phyloP scores from a whole-genome alignment of 2,329 filamentous ascomycete genomes.

The Exophiala calicioides region DNA sequence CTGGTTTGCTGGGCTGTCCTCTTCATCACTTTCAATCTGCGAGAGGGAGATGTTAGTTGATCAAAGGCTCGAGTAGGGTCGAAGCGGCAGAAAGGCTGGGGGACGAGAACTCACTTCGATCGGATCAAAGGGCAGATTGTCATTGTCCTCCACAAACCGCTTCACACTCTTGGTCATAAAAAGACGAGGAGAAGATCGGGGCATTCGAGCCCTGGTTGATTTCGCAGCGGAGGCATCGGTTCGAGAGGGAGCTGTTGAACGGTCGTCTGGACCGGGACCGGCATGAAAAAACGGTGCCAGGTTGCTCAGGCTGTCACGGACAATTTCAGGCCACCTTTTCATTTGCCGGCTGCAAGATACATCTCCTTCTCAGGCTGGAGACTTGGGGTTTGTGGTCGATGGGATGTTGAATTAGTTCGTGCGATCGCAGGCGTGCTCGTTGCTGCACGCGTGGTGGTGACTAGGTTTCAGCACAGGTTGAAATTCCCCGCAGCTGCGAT shows the following conservation, averaged over 20 bases:
- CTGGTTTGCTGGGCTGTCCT: not conserved
- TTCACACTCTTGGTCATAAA: conserved; percentile 13
- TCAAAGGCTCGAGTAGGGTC: not conserved
- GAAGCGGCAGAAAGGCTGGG: not conserved
- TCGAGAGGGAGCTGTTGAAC: conserved; percentile 1
- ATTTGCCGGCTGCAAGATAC: not conserved
- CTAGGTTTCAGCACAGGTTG: too few species aligned
- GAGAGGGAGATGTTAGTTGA: not conserved
- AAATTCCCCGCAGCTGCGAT: too few species aligned
- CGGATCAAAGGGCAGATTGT: conserved; percentile 14
- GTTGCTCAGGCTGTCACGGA: conserved; percentile 5
- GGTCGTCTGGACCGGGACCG: conserved; percentile 5
- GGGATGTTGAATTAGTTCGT: not conserved
- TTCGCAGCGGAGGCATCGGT: conserved; percentile 16
- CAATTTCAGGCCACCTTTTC: not conserved
- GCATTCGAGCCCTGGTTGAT: conserved; percentile 14
- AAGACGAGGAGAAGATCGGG: conserved; percentile 3
- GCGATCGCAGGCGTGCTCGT: too few species aligned
- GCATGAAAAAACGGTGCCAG: not conserved
- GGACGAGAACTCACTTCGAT: conserved; percentile 11
- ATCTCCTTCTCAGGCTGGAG: not conserved
- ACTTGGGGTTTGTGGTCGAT: not conserved
- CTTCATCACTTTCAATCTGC: conserved; percentile 26
- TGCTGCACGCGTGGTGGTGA: too few species aligned
- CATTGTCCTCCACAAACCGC: conserved; percentile 7